Evolutionary conservation across 139 green algal genomes (phyloP).

Genomic region (Deuterostichococcus epilithicus): DNA sequence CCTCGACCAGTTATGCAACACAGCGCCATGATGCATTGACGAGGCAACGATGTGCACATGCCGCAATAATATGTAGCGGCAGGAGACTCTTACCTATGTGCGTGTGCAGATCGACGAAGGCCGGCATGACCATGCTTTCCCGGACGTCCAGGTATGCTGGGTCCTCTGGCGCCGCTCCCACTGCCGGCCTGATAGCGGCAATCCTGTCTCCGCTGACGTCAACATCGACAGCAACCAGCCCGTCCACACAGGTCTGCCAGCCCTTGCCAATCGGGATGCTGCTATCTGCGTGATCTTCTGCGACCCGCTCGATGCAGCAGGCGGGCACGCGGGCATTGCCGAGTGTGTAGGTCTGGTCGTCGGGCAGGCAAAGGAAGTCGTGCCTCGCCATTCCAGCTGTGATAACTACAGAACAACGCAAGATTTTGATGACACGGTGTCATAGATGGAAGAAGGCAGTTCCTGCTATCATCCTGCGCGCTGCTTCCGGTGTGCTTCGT

Average conservation of each 20-base stretch:
- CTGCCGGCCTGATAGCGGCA: slow-evolving; percentile 8
- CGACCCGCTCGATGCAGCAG: slow-evolving; percentile 14
- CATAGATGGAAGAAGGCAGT: too few relatives aligned
- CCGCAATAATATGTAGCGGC: too few relatives aligned
- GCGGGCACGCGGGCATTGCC: slow-evolving; percentile 19
- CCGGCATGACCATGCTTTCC: slow-evolving; percentile 41
- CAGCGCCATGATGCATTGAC: slow-evolving; percentile 4
- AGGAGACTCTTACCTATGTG: slow-evolving; percentile 51
- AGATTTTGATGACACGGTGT: too few relatives aligned
- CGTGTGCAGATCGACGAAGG: slow-evolving; percentile 69
- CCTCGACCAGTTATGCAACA: too few relatives aligned
- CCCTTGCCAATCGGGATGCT: background rate
- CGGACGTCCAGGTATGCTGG: slow-evolving; percentile 19
- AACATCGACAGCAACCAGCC: slow-evolving; percentile 35
- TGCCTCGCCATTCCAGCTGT: background rate
- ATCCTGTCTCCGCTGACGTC: slow-evolving; percentile 26
- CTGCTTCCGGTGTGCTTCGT: too few relatives aligned
- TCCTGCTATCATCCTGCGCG: too few relatives aligned
- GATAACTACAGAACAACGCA: too few relatives aligned
- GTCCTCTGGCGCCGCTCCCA: background rate
- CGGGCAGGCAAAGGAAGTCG: background rate
- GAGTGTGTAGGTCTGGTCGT: slow-evolving; percentile 2
- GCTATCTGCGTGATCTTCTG: background rate
- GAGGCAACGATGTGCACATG: background rate
- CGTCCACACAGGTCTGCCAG: slow-evolving; percentile 27